Evolutionary conservation across 2,329 filamentous ascomycete genomes (phyloP), one percentile per base, ranked within the genome.

Genomic region (Colletotrichum spaethianum): DNA sequence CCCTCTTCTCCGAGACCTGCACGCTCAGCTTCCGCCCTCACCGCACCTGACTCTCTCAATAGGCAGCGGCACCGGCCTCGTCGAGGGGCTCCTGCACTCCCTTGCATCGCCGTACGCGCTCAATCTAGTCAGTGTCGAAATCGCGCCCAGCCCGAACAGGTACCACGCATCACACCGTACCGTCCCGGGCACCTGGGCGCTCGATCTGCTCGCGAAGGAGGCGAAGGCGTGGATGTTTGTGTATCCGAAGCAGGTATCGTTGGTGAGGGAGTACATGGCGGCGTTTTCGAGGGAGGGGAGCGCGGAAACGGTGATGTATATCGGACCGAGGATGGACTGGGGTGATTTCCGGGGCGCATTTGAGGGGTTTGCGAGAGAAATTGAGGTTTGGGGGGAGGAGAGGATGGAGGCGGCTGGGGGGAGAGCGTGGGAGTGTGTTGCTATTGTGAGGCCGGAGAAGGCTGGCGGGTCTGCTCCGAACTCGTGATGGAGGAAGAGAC

Each of bases 121-220:
- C 42, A 59, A 63, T 16, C 28, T 72, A 26, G 65, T 68, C n/a
- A 72, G 69, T 44, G 65, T 72, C 57, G 69, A 72, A 44, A 44
- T 72, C 64, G 53, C 69, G 14, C 69, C 69, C 48, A 55, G 9
- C 59, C 53, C 62, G 26, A 65, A 40, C 16, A 42, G 33, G n/a
- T 46, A 23, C 20, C 60, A 48, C 23, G 16, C 18, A 16, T 12
- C 67, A 74, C n/a, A 74, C 66, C 11, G 67, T 68, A 78, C 75
- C 4, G 81, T 82, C 3, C 75, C 75, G 0, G 80, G 80, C 4
- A 81, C 80, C 2, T 81, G 79, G 79, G 75, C 78, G 0, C 40
- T 82, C 1, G 75, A 76, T 1, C 72, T 74, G 16, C 75, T 78
- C 20, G 74, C 81, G 4, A 68, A 44, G 8, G 77, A 78, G 33